Percentiles rank a stretch among this genome's conserved stretches.
phyloP scores from a whole-genome alignment of 768 basidiomycete genomes.

The Leccinum ochraceum region DNA sequence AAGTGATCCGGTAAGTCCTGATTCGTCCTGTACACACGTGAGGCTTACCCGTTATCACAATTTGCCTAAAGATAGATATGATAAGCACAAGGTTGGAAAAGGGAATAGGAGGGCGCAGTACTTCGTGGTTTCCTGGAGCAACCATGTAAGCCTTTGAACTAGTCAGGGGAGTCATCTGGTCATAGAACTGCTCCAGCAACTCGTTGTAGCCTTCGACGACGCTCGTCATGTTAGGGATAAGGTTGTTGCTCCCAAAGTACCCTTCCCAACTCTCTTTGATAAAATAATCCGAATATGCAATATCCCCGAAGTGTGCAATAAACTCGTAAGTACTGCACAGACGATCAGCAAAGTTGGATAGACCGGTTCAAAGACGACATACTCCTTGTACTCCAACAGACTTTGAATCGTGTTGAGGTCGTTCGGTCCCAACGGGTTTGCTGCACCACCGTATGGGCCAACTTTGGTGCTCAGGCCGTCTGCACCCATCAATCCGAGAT shows the following conservation, averaged over 20 bases:
- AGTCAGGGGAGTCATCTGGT: slow-evolving; percentile 29
- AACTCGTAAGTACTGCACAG: slow-evolving; percentile 25
- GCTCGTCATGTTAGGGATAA: slow-evolving; percentile 28
- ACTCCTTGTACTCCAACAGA: slow-evolving; percentile 32
- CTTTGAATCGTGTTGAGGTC: slow-evolving; percentile 34
- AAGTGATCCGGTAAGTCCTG: neutral
- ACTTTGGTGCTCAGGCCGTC: slow-evolving; percentile 33
- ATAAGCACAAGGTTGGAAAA: neutral
- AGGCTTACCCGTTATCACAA: slow-evolving; percentile 30
- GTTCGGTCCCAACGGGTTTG: slow-evolving; percentile 26
- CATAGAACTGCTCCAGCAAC: slow-evolving; percentile 29
- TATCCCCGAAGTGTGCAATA: slow-evolving; percentile 29
- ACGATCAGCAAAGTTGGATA: slow-evolving; percentile 1
- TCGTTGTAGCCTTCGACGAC: slow-evolving; percentile 26
- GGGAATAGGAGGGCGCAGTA: neutral
- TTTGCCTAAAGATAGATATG: slow-evolving; percentile 15
- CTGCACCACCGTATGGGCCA: slow-evolving; percentile 24
- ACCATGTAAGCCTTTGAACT: slow-evolving; percentile 30
- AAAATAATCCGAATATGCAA: slow-evolving; percentile 32
- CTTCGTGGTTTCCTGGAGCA: slow-evolving; percentile 28
- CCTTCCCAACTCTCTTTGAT: slow-evolving; percentile 33
- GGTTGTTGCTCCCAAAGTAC: slow-evolving; percentile 30
- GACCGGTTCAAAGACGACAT: neutral
- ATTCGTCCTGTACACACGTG: neutral
- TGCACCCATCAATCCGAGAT: slow-evolving; percentile 33